These are phyloP conservation scores for Aureobasidium zeae DNA, from an alignment of 2,329 filamentous ascomycete genomes.

Conservation along the genomic window DNA sequence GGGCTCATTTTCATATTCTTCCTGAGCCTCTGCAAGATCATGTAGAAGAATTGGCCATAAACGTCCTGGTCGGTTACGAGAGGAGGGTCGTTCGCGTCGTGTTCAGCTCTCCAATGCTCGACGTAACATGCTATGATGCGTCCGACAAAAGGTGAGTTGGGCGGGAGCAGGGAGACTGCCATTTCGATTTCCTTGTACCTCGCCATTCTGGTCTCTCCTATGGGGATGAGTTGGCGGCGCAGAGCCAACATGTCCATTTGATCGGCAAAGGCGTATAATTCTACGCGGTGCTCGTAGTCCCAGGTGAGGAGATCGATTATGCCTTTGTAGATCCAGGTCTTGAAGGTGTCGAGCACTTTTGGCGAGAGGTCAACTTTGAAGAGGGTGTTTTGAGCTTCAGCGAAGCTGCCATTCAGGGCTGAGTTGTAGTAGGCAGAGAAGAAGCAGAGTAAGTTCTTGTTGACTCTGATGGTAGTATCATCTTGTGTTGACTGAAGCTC, in stretches of 20 bases:
- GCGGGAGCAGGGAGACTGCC: neutral
- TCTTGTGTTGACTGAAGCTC: neutral
- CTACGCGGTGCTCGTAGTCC: neutral
- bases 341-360: neutral
- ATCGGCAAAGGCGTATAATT: conserved; percentile 5
- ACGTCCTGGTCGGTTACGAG: neutral
- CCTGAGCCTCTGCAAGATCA: neutral
- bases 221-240: conserved; percentile 1
- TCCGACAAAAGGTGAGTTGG: neutral
- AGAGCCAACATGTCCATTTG: neutral
- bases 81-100: neutral
- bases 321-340: conserved; percentile 2
- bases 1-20: neutral
- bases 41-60: neutral
- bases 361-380: neutral
- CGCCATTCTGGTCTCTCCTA: neutral
- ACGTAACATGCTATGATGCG: neutral
- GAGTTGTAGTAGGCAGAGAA: conserved; percentile 3
- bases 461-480: neutral
- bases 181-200: neutral
- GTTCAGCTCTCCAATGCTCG: neutral
- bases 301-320: neutral
- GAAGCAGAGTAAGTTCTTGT: conserved; percentile 10
- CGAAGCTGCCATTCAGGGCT: neutral
- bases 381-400: neutral